Percentiles rank a stretch among this genome's conserved stretches.
These are phyloP conservation scores for Apophysomyces trapeziformis DNA, from an alignment of 371 early-diverging fungal species.

Conservation along the genomic window DNA sequence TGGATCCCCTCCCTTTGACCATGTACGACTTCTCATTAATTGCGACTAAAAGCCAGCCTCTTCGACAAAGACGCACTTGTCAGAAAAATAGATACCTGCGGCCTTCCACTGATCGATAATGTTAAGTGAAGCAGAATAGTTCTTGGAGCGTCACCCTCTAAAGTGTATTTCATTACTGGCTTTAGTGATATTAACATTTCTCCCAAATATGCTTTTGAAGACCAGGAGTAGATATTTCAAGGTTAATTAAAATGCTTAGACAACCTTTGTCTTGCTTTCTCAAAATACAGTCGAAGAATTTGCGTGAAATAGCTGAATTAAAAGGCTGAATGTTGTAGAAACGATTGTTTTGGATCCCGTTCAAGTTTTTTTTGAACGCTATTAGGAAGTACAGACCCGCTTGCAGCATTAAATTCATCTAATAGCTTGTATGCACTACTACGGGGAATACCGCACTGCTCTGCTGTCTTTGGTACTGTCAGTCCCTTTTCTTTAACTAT, in stretches of 20 bases:
- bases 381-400: neutral
- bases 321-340: neutral
- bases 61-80: constrained; percentile 3
- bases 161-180: neutral
- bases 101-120: neutral
- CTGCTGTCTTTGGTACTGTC: neutral
- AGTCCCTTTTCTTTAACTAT: neutral
- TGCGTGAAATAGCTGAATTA: neutral
- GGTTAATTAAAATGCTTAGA: neutral
- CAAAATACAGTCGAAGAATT: neutral
- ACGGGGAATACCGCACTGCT: neutral
- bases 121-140: neutral
- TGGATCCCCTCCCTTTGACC: constrained; percentile 12
- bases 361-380: neutral
- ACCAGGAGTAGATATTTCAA: neutral
- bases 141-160: neutral
- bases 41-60: constrained; percentile 1
- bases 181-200: neutral
- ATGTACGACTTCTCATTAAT: constrained; percentile 1
- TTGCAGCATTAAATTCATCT: neutral
- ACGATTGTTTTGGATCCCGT: neutral
- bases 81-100: neutral
- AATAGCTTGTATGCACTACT: neutral
- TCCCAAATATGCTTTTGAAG: neutral
- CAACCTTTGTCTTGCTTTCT: neutral